These are phyloP conservation scores for Meyerozyma elateridarum DNA, from an alignment of 1,139 yeast species.

Conservation along the genomic window DNA sequence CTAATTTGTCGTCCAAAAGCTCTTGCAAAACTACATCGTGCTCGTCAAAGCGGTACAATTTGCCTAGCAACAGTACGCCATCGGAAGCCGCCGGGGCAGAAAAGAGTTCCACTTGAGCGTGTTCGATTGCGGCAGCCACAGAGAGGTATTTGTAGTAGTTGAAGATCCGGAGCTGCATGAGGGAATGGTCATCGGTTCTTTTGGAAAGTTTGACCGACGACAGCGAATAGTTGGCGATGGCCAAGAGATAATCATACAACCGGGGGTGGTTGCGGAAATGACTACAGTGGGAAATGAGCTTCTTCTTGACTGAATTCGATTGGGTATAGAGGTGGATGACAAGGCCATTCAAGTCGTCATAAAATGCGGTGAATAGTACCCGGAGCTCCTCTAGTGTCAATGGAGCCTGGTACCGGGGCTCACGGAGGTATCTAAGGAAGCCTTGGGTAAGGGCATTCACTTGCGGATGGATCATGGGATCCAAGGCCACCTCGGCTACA, in stretches of 20 bases:
- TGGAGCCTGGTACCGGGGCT: constrained; percentile 43
- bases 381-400: constrained; percentile 33
- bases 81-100: constrained; percentile 22
- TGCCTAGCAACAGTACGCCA: constrained; percentile 32
- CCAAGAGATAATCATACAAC: constrained; percentile 37
- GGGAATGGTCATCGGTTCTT: constrained; percentile 34
- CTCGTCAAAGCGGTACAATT: constrained; percentile 37
- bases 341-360: constrained; percentile 35
- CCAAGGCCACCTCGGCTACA: too few relatives aligned
- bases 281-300: constrained; percentile 27
- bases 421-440: constrained; percentile 36
- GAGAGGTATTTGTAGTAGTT: constrained; percentile 37
- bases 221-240: constrained; percentile 40
- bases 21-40: constrained; percentile 35
- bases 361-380: constrained; percentile 29
- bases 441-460: constrained; percentile 21
- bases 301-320: constrained; percentile 37
- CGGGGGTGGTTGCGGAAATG: constrained; percentile 28
- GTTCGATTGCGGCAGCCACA: constrained; percentile 30
- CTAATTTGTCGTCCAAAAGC: constrained; percentile 32
- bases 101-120: constrained; percentile 31
- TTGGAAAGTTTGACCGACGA: constrained; percentile 36
- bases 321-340: constrained; percentile 32
- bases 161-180: constrained; percentile 36
- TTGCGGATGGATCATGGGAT: constrained; percentile 20